These are phyloP conservation scores for Zymoseptoria ardabiliae DNA, from an alignment of 2,329 filamentous ascomycete genomes.

Conservation along the genomic window DNA sequence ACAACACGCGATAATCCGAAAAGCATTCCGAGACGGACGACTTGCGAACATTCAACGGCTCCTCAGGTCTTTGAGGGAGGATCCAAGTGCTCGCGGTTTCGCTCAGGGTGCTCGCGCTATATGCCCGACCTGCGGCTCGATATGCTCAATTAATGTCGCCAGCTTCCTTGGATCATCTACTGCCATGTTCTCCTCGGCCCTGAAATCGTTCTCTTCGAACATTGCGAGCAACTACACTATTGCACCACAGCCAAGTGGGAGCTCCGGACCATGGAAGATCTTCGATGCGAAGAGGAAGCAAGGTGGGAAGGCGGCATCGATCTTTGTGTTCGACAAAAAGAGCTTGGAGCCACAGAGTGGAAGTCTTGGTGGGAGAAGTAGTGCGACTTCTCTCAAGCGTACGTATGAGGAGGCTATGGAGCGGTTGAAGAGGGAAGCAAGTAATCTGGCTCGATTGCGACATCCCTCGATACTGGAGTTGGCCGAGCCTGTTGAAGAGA, in stretches of 20 bases:
- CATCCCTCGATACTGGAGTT: conserved; percentile 91
- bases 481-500: conserved; percentile 92
- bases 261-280: conserved; percentile 91
- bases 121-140: not conserved
- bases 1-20: not conserved
- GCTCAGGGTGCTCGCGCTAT: not conserved
- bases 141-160: not conserved
- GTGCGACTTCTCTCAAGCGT: conserved; percentile 65
- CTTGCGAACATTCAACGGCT: not conserved
- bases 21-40: not conserved
- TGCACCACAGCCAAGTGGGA: conserved; percentile 65
- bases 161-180: not conserved
- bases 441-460: conserved; percentile 75
- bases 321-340: conserved; percentile 93
- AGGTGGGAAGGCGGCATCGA: conserved; percentile 77
- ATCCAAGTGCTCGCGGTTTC: no score
- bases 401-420: conserved; percentile 86
- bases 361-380: conserved; percentile 49
- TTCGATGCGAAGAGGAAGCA: conserved; percentile 97
- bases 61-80: not conserved
- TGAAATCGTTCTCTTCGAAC: conserved; percentile 92
- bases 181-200: conserved; percentile 82
- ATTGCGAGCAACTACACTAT: conserved; percentile 89
- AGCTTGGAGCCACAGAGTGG: conserved; percentile 63
- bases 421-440: conserved; percentile 83